phyloP scores from a whole-genome alignment of 2,329 filamentous ascomycete genomes.

The Polytolypa hystricis region DNA sequence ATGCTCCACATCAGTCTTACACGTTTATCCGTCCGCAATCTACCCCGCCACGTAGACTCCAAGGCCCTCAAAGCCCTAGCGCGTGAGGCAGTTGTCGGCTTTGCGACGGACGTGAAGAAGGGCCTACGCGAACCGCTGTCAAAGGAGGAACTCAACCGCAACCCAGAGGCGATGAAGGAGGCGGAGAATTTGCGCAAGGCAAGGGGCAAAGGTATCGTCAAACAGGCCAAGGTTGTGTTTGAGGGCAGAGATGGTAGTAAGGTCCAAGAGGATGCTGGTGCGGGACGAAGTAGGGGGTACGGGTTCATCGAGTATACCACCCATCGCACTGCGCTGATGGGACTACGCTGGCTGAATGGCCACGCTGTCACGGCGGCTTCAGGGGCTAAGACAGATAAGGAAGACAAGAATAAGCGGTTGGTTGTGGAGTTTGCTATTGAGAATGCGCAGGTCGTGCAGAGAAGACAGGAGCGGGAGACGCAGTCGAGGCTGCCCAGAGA shows the following conservation, averaged over 20 bases:
- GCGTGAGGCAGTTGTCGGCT: constrained; percentile 84
- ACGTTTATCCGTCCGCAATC: constrained; percentile 80
- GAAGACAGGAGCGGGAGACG: constrained; percentile 55
- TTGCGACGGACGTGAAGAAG: constrained; percentile 77
- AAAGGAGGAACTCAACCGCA: constrained; percentile 77
- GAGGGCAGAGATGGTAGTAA: constrained; percentile 80
- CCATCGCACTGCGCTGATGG: constrained; percentile 91
- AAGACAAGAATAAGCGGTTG: constrained; percentile 58
- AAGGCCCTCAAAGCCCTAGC: constrained; percentile 89
- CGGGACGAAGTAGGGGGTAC: constrained; percentile 79
- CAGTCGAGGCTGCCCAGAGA: constrained; percentile 36
- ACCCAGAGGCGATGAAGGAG: constrained; percentile 66
- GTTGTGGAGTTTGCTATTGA: constrained; percentile 98
- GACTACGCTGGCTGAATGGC: constrained; percentile 84
- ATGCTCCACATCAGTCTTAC: constrained; percentile 80
- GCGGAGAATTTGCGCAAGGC: constrained; percentile 69
- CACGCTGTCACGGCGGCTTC: constrained; percentile 37
- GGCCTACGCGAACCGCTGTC: constrained; percentile 67
- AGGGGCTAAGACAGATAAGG: constrained; percentile 21
- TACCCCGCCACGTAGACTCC: constrained; percentile 69
- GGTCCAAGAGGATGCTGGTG: constrained; percentile 63
- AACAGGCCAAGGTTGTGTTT: constrained; percentile 89
- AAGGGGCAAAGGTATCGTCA: constrained; percentile 78
- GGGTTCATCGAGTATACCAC: constrained; percentile 96
- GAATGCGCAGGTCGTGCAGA: constrained; percentile 87